Base-by-base conservation (phyloP, 352 stramenopile species). In the Globisporangium apiculatum region DNA sequence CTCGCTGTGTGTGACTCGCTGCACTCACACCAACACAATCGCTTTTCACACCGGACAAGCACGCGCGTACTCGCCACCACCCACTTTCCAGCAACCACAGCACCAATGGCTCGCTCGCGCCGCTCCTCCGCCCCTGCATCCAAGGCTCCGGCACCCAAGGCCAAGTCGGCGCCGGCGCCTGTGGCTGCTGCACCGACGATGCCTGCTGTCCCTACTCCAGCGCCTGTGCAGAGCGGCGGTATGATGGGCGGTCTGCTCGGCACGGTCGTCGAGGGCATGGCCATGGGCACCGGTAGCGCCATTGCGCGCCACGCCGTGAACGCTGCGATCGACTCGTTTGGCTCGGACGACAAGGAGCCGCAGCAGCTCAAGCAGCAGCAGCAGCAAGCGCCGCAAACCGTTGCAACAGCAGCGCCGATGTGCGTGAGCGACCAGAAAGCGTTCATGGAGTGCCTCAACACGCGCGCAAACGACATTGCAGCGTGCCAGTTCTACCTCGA, bases 191-290 rank as follows among this genome's bases (percentile, higher is more conserved):
- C 64, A 2, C 53, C 64, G 36, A 31, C 24, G 24, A 31, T 3
- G 24, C 24, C 24, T 31, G 24, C 24, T 31, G 24, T 3, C 2
- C 58, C 66, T 9, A 67, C 75, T 2, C 52, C 76, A 2, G 65
- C 66, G 3, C 69, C 68, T 36, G 63, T 68, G 62, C 74, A 45
- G 65, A 51, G 31, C n/a, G 76, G 79, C 14, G 80, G 76, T 36
- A 97, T 98, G 77, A 87, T 98, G 53, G 79, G 85, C 24, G 94
- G 94, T 14, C 90, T 98, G 56, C 75, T 96, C 51, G 92, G 87
- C 58, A 98, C 94, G 15, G 96, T 99, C 66, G 93, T 87, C 0
- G 91, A 98, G 64, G 95, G 96, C 57, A 98, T 98, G 80, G 95
- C 95, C 6, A 99, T 98, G 69, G 96, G 96, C 65, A 98, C 93